Conservation (phyloP, 2,329 filamentous ascomycete species). For the Aspergillus quadricinctus region DNA sequence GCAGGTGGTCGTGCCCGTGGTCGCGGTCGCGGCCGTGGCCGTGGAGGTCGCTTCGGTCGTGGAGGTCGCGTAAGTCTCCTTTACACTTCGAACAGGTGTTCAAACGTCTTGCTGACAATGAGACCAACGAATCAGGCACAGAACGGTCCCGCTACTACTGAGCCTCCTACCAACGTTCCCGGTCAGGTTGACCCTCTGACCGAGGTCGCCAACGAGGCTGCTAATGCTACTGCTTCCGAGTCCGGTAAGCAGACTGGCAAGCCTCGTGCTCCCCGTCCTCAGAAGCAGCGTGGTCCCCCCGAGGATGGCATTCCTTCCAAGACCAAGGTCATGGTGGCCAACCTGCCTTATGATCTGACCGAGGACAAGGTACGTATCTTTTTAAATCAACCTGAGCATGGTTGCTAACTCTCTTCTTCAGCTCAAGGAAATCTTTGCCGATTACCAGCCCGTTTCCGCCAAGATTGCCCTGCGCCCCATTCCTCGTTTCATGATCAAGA, state of each 20-base stretch:
- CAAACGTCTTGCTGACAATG: neutral
- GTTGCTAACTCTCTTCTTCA: slow-evolving; percentile 41
- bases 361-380: slow-evolving; percentile 76
- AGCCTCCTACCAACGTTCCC: slow-evolving; percentile 16
- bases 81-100: neutral
- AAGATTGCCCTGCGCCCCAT: slow-evolving; percentile 99
- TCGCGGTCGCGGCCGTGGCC: slow-evolving; percentile 61
- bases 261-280: slow-evolving; percentile 49
- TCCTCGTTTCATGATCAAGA: slow-evolving; percentile 99
- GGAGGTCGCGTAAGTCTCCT: slow-evolving; percentile 52
- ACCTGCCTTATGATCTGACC: slow-evolving; percentile 95
- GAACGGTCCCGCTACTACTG: slow-evolving; percentile 24
- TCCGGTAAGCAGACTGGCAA: slow-evolving; percentile 37
- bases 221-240: slow-evolving; percentile 35
- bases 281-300: slow-evolving; percentile 86
- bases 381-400: neutral
- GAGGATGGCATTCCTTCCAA: slow-evolving; percentile 97
- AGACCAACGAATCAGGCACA: slow-evolving; percentile 10
- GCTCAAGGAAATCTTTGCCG: slow-evolving; percentile 96
- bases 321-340: slow-evolving; percentile 99
- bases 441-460: slow-evolving; percentile 86
- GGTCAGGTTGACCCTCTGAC: slow-evolving; percentile 16
- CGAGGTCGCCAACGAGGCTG: slow-evolving; percentile 34
- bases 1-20: slow-evolving; percentile 60
- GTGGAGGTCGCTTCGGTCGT: slow-evolving; percentile 65